Percentiles rank a stretch among this genome's conserved stretches.
Conservation (phyloP, 352 stramenopile species). For the Globisporangium apiculatum region DNA sequence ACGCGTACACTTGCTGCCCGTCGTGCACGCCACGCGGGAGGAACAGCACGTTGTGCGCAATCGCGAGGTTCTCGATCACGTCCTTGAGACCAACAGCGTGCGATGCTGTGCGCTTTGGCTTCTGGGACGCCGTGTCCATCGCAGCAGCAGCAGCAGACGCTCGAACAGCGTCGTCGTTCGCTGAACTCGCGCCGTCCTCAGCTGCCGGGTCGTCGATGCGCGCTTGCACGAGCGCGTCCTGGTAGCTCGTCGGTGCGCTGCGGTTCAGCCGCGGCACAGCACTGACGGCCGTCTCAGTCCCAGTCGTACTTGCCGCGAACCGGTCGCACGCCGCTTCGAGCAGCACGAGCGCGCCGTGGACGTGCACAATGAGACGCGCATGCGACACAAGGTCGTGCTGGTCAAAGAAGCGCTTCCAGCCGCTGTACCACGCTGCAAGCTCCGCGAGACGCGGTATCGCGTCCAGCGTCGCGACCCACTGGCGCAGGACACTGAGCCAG, state of each 20-base stretch:
- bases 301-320: not conserved
- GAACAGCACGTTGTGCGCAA: constrained; percentile 74
- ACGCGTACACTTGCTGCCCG: constrained; percentile 73
- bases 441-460: constrained; percentile 43
- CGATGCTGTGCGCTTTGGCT: constrained; percentile 13
- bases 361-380: constrained; percentile 64
- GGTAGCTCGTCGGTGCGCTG: constrained; percentile 51
- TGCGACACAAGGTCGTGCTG: constrained; percentile 49
- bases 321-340: constrained; percentile 38
- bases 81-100: constrained; percentile 71
- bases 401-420: constrained; percentile 80
- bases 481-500: constrained; percentile 80
- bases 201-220: constrained; percentile 14
- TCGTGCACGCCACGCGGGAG: constrained; percentile 71
- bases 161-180: constrained; percentile 11
- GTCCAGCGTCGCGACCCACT: constrained; percentile 42
- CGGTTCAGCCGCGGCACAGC: constrained; percentile 34
- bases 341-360: constrained; percentile 66
- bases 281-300: not conserved
- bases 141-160: not conserved
- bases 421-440: constrained; percentile 76
- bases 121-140: not conserved
- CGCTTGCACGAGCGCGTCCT: constrained; percentile 61
- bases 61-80: constrained; percentile 76
- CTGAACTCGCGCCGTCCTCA: constrained; percentile 13